These are phyloP conservation scores for Metschnikowia picachoensis DNA, from an alignment of 805 yeast species.

Conservation along the genomic window DNA sequence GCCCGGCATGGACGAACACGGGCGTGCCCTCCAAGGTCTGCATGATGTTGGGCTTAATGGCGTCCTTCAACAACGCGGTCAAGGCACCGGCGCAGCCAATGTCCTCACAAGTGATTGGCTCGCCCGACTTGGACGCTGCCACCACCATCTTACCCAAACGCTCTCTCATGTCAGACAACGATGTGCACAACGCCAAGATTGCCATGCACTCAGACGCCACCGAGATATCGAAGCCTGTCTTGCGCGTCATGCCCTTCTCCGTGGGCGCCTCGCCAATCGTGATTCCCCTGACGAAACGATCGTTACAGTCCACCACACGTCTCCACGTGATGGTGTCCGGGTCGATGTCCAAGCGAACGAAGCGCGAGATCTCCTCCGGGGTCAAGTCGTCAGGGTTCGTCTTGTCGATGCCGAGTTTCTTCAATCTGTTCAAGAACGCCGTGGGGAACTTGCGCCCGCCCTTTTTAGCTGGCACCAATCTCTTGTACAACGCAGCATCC, in stretches of 20 bases:
- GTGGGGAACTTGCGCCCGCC: constrained; percentile 65
- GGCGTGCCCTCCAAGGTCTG: constrained; percentile 88
- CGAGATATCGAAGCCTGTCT: constrained; percentile 78
- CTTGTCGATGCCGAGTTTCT: constrained; percentile 64
- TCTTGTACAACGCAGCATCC: constrained; percentile 67
- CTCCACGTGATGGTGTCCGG: constrained; percentile 79
- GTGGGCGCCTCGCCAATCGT: constrained; percentile 81
- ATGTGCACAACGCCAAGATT: constrained; percentile 68
- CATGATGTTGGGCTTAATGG: constrained; percentile 81
- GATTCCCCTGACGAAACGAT: constrained; percentile 72
- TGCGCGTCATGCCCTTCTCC: constrained; percentile 68
- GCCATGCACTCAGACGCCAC: constrained; percentile 90
- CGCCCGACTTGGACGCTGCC: constrained; percentile 65
- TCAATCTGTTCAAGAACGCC: constrained; percentile 63
- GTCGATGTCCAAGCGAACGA: constrained; percentile 70
- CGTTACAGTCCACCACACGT: constrained; percentile 83
- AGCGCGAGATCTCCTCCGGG: constrained; percentile 58
- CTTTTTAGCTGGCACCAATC: constrained; percentile 72
- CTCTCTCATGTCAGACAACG: constrained; percentile 66
- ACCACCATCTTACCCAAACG: constrained; percentile 75
- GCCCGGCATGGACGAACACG: constrained; percentile 84
- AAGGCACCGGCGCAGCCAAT: constrained; percentile 85
- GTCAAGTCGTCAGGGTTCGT: constrained; percentile 71
- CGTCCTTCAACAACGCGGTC: constrained; percentile 76
- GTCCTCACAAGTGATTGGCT: constrained; percentile 77